Evolutionary conservation across 1,139 yeast species (phyloP).

Genomic region (Blastobotrys persicus): DNA sequence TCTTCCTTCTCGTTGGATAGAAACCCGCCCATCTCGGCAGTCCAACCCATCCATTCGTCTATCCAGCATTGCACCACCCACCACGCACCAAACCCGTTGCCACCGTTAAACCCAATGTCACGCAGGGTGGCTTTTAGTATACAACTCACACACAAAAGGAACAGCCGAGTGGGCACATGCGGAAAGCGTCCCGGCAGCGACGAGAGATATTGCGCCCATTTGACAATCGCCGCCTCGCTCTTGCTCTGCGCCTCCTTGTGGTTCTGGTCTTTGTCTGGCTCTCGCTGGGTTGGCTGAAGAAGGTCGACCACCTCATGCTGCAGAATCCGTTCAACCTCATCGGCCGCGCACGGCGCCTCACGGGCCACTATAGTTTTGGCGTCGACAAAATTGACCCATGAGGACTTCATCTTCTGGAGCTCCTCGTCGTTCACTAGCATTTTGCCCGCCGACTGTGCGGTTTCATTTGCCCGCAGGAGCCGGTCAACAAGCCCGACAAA

Average conservation of each 20-base stretch:
- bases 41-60: constrained; percentile 69
- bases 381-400: constrained; percentile 57
- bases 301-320: constrained; percentile 46
- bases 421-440: constrained; percentile 49
- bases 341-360: constrained; percentile 54
- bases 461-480: constrained; percentile 56
- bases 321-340: constrained; percentile 43
- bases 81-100: constrained; percentile 70
- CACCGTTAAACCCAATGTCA: constrained; percentile 59
- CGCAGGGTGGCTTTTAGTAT: constrained; percentile 62
- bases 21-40: constrained; percentile 68
- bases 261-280: not conserved
- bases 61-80: constrained; percentile 78
- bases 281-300: constrained; percentile 27
- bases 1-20: constrained; percentile 26
- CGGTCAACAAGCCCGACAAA: constrained; percentile 60
- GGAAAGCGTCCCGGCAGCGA: constrained; percentile 49
- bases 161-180: constrained; percentile 53
- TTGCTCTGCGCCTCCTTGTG: constrained; percentile 4
- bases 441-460: constrained; percentile 55
- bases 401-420: constrained; percentile 53
- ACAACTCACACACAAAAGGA: constrained; percentile 54
- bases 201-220: constrained; percentile 44
- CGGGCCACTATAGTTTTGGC: constrained; percentile 49
- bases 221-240: constrained; percentile 16